Evolutionary conservation across 805 yeast genomes (phyloP).

Genomic region (Wickerhamomyces tratensis): DNA sequence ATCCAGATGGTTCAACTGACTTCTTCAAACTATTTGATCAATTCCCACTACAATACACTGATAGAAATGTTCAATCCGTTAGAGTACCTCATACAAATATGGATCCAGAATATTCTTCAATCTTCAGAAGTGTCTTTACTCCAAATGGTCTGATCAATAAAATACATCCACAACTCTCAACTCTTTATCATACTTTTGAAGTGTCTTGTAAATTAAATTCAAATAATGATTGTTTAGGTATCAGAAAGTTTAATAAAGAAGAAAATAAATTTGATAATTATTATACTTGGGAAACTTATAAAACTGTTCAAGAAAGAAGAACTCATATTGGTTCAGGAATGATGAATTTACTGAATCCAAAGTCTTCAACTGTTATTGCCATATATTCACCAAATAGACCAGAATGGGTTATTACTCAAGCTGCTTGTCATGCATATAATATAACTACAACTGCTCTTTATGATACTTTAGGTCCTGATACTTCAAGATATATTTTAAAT

Average conservation of each 20-base stretch:
- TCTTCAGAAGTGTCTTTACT: constrained; percentile 31
- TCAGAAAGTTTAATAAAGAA: constrained; percentile 20
- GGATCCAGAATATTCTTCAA: constrained; percentile 27
- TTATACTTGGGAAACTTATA: constrained; percentile 33
- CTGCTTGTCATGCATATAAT: constrained; percentile 50
- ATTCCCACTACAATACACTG: neutral
- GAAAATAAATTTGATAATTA: constrained; percentile 26
- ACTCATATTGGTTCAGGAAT: constrained; percentile 46
- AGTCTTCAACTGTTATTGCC: constrained; percentile 35
- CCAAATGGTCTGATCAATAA: constrained; percentile 22
- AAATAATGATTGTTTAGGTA: constrained; percentile 25
- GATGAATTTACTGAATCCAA: constrained; percentile 17
- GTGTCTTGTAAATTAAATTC: constrained; percentile 27
- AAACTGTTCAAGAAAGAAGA: constrained; percentile 29
- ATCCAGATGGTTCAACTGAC: neutral
- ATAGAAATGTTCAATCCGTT: constrained; percentile 12
- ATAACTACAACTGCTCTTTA: constrained; percentile 40
- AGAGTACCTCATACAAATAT: constrained; percentile 22
- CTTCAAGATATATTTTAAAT: constrained; percentile 52
- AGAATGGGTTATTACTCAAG: constrained; percentile 60
- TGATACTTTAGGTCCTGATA: constrained; percentile 46
- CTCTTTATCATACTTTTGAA: constrained; percentile 31
- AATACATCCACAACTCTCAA: constrained; percentile 31
- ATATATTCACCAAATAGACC: constrained; percentile 45
- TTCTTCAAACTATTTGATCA: neutral